Evolutionary conservation across 129 eudicot genomes (phyloP).

Genomic region (Lonicera japonica): DNA sequence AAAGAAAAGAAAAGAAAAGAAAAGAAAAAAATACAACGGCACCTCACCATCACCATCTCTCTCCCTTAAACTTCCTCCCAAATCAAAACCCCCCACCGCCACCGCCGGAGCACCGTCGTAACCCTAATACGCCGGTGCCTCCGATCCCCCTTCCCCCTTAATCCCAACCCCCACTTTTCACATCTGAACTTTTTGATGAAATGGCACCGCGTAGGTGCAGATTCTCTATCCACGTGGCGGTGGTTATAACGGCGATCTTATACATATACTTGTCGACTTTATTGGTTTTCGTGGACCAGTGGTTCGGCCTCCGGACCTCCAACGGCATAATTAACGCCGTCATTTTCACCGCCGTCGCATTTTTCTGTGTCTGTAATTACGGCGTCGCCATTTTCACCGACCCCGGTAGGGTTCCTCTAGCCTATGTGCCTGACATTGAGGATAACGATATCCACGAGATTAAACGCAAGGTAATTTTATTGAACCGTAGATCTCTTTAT

Average conservation of each 20-base stretch:
- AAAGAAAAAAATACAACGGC: no score
- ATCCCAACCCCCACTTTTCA: background rate
- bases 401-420: conserved; percentile 79
- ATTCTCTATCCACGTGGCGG: conserved; percentile 49
- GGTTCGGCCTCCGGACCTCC: conserved; percentile 82
- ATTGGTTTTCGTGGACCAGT: conserved; percentile 56
- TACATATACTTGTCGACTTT: conserved; percentile 68
- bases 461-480: conserved; percentile 68
- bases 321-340: conserved; percentile 63
- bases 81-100: background rate
- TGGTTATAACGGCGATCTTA: conserved; percentile 40
- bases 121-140: conserved; percentile 56
- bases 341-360: conserved; percentile 46
- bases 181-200: no score
- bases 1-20: no score
- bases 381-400: conserved; percentile 53
- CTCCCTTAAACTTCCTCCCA: background rate
- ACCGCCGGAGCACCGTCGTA: conserved; percentile 52
- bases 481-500: no score
- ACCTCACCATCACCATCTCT: no score
- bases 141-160: conserved; percentile 15
- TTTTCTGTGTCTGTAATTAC: conserved; percentile 52
- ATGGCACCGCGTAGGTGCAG: conserved; percentile 32
- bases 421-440: conserved; percentile 73
- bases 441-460: conserved; percentile 80